Base-by-base conservation (phyloP, 2,329 filamentous ascomycete genomes). In the Trichoderma sp. region DNA sequence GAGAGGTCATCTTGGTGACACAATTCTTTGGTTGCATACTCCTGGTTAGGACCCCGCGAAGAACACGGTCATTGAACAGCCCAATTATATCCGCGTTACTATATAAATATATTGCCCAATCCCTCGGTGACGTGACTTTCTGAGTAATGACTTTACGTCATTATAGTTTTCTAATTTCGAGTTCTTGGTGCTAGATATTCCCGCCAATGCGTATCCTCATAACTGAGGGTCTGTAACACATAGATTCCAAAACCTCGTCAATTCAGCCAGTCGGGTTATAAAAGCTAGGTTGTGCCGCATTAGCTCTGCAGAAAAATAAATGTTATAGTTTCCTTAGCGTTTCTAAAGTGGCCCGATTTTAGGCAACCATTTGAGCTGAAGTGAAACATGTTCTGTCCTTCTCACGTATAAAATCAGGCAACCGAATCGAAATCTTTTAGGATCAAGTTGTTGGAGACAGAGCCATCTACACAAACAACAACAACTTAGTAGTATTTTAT, bases 331-430 rank as follows among this genome's bases (percentile, higher is more conserved):
- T 11, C 21, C 36, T 11, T 24, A 24, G 60, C 34, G 36, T 26
- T 28, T 3, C 28, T 30, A 36, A 63, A 18, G 21, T 30, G 8
- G n/a, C 24, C 11, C 2, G 9, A 21, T 47, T 47, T 7, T 9
- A 47, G 15, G 9, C 30, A 32, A 2, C 18, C 21, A 14, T 14
- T 53, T 14, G n/a, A 53, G n/a, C 21, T 14, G 11, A 53, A 53
- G n/a, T 6, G 7, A 24, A 14, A 24, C 21, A 53, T 24, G 47
- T 12, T 51, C 43, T 21, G 3, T 14, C 11, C 7, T 34, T 12
- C 43, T 65, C 43, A 18, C 15, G 3, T 65, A 65, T 65, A 65
- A 53, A 65, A 30, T 34, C 28, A 14, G 11, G 8, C n/a, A 26
- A 4, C 14, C 1, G 6, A 18, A 3, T 14, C 11, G 7, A 47